Conservation (phyloP, 495 filamentous ascomycete genomes). For the Choiromyces venosus region DNA sequence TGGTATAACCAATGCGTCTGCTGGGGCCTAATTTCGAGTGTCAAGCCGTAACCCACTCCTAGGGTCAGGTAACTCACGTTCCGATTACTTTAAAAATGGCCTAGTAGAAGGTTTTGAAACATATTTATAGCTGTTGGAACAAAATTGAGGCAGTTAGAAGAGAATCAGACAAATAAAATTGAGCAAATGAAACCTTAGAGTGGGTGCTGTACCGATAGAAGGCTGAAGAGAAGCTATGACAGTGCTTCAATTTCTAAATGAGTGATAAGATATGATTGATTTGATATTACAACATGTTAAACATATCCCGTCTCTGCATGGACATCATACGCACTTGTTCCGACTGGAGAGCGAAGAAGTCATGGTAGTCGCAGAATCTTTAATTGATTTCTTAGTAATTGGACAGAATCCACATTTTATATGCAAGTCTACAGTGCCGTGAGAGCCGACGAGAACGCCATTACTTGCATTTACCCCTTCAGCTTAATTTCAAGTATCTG, state of each 20-base stretch:
- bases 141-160: no score
- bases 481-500: not conserved
- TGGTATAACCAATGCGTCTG: no score
- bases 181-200: not conserved
- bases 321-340: not conserved
- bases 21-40: no score
- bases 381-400: not conserved
- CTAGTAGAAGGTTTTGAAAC: not conserved
- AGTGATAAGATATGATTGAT: not conserved
- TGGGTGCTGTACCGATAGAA: no score
- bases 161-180: not conserved
- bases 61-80: no score
- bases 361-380: not conserved
- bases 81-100: no score
- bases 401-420: not conserved
- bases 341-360: not conserved
- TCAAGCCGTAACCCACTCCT: no score
- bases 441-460: no score
- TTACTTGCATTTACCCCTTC: not conserved
- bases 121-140: no score
- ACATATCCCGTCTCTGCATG: not conserved
- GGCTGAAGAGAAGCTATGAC: not conserved
- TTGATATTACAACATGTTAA: not conserved
- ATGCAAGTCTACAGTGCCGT: not conserved
- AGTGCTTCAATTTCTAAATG: no score